phyloP scores from a whole-genome alignment of 2,329 filamentous ascomycete genomes.

The Metarhizium humberi region DNA sequence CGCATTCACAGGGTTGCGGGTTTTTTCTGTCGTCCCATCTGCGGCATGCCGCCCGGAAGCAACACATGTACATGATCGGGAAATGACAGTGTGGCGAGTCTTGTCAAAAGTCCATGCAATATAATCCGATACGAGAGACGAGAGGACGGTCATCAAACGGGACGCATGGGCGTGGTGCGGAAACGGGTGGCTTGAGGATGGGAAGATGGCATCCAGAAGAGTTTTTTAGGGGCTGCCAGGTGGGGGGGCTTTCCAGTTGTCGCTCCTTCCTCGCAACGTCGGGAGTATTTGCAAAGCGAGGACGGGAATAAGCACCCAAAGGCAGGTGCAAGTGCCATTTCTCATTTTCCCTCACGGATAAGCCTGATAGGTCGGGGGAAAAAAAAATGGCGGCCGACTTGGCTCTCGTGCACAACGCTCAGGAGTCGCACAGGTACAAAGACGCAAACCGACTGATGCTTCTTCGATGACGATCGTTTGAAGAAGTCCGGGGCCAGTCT shows the following conservation, averaged over 20 bases:
- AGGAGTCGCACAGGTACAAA: not conserved
- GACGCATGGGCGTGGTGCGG: not conserved
- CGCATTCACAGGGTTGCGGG: not conserved
- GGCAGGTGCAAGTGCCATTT: not conserved
- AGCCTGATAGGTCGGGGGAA: too few relatives aligned
- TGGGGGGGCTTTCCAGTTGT: too few relatives aligned
- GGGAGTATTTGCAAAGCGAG: too few relatives aligned
- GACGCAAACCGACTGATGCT: not conserved
- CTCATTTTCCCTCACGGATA: not conserved
- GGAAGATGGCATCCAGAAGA: not conserved
- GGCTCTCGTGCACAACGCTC: not conserved
- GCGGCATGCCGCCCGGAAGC: not conserved
- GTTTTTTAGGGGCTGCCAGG: not conserved
- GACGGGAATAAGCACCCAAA: not conserved
- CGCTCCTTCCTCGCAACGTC: too few relatives aligned
- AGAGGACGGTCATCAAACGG: not conserved
- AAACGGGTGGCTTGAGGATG: not conserved
- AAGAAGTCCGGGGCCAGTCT: not conserved
- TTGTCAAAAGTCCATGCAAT: not conserved
- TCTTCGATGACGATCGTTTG: not conserved
- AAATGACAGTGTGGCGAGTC: not conserved
- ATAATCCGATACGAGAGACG: not conserved
- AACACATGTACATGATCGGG: not conserved
- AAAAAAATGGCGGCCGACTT: not conserved
- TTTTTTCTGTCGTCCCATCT: not conserved